Percentiles rank a stretch among this genome's conserved stretches.
Conservation (phyloP, 306 rosid species). For the Morella rubra region DNA sequence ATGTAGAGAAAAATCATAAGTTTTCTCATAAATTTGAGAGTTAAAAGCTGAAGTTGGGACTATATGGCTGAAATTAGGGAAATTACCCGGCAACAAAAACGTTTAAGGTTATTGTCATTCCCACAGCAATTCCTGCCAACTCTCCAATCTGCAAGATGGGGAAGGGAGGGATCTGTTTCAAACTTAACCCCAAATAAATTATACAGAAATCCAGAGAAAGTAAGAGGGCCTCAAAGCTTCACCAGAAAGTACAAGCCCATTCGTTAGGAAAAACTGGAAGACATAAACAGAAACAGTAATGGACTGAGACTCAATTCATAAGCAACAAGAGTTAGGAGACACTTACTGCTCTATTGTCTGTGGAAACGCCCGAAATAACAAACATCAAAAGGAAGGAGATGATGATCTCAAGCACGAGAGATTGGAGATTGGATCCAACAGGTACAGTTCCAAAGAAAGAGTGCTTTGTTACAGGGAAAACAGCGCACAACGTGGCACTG, state of each 20-base stretch:
- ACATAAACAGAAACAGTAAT: neutral
- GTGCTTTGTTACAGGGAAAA: conserved; percentile 29
- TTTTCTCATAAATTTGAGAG: neutral
- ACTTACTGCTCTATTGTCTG: conserved; percentile 69
- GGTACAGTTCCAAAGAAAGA: conserved; percentile 60
- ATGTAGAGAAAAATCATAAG: neutral
- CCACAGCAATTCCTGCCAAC: conserved; percentile 65
- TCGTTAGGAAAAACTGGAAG: neutral
- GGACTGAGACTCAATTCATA: neutral
- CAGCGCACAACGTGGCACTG: conserved; percentile 51
- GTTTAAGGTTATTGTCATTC: conserved; percentile 52
- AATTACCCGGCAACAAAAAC: conserved; percentile 69
- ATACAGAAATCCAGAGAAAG: conserved; percentile 38
- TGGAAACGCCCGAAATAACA: conserved; percentile 70
- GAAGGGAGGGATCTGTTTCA: too few species aligned
- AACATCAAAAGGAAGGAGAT: conserved; percentile 62
- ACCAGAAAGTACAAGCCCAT: neutral
- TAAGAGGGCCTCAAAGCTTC: neutral
- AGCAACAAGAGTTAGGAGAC: neutral
- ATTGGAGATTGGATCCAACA: conserved; percentile 39
- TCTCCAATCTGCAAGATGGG: conserved; percentile 51
- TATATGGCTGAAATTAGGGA: neutral
- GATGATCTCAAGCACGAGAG: conserved; percentile 53
- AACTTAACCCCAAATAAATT: too few species aligned
- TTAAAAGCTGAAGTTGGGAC: neutral